A percentile compares a stretch with the other conserved stretches of the same genome.
These are phyloP conservation scores for Kodamaea leandrae DNA, from an alignment of 805 yeast species.

Conservation along the genomic window DNA sequence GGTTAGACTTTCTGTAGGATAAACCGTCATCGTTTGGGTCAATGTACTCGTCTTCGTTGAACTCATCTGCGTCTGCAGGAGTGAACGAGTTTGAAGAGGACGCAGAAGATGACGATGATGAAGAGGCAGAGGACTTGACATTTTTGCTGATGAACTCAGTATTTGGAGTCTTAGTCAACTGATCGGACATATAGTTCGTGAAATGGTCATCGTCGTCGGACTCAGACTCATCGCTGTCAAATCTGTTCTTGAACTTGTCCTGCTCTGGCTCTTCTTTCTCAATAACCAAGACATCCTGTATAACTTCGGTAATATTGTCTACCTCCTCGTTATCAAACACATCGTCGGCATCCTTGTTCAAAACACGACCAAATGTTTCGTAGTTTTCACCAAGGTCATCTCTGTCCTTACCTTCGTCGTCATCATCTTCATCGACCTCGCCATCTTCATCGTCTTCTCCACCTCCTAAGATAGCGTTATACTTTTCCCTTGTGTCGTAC, in stretches of 20 bases:
- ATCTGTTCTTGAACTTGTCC: constrained; percentile 9
- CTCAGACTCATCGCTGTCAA: constrained; percentile 34
- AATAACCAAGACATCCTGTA: constrained; percentile 7
- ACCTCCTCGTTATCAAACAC: constrained; percentile 10
- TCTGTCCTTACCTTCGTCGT: constrained; percentile 24
- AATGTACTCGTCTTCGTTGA: constrained; percentile 60
- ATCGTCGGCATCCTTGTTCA: constrained; percentile 7
- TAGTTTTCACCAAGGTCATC: constrained; percentile 21
- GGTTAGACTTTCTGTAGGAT: constrained; percentile 63
- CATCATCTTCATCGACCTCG: constrained; percentile 22
- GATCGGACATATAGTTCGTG: constrained; percentile 74
- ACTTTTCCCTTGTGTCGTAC: constrained; percentile 88
- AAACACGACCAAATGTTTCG: constrained; percentile 15
- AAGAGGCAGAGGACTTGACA: constrained; percentile 9
- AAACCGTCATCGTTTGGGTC: constrained; percentile 83
- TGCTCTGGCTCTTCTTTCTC: constrained; percentile 13
- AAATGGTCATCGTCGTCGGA: constrained; percentile 54
- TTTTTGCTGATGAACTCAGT: constrained; percentile 17
- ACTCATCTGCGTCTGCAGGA: constrained; percentile 20
- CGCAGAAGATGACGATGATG: not conserved
- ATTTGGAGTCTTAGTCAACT: constrained; percentile 54
- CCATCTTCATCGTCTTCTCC: constrained; percentile 44
- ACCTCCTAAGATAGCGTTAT: constrained; percentile 93
- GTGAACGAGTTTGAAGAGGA: constrained; percentile 1
- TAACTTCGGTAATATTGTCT: constrained; percentile 1